Evolutionary conservation across 208 protist genomes (phyloP).

Genomic region (Endotrypanum monterogeii): DNA sequence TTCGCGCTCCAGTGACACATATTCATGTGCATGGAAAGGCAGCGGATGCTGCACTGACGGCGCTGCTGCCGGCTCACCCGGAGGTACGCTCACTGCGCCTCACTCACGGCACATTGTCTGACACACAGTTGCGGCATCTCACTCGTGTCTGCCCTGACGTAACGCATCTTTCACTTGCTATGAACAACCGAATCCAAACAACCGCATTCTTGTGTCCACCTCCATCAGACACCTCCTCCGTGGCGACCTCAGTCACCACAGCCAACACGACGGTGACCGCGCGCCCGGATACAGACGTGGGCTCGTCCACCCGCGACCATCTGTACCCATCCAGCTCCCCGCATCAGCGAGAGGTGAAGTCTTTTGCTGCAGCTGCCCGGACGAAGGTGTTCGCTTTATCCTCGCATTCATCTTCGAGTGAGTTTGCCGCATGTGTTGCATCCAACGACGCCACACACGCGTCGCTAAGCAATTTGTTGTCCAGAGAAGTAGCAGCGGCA

Average conservation of each 20-base stretch:
- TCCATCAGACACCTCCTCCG: conserved; percentile 28
- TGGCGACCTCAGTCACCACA: conserved; percentile 13
- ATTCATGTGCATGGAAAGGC: conserved; percentile 24
- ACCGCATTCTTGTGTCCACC: conserved; percentile 51
- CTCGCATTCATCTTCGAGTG: not conserved
- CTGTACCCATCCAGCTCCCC: not conserved
- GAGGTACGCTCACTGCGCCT: conserved; percentile 43
- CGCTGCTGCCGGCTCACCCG: conserved; percentile 33
- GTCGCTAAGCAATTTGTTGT: not conserved
- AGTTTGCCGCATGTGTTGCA: not conserved
- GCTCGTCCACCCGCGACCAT: too few relatives aligned
- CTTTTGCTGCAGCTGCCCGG: not conserved
- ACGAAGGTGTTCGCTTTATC: not conserved
- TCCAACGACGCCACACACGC: not conserved
- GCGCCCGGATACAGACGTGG: not conserved
- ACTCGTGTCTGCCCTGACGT: conserved; percentile 46
- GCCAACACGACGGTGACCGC: conserved; percentile 2
- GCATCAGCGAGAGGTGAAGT: not conserved
- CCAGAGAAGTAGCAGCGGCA: not conserved
- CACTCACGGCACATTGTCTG: conserved; percentile 37
- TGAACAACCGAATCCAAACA: conserved; percentile 41
- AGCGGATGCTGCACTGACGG: conserved; percentile 14
- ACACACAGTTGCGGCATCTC: conserved; percentile 37
- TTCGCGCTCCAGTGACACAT: conserved; percentile 2
- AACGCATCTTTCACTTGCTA: conserved; percentile 50